These are phyloP conservation scores for Hypholoma fasciculare DNA, from an alignment of 768 basidiomycete genomes.

Conservation along the genomic window DNA sequence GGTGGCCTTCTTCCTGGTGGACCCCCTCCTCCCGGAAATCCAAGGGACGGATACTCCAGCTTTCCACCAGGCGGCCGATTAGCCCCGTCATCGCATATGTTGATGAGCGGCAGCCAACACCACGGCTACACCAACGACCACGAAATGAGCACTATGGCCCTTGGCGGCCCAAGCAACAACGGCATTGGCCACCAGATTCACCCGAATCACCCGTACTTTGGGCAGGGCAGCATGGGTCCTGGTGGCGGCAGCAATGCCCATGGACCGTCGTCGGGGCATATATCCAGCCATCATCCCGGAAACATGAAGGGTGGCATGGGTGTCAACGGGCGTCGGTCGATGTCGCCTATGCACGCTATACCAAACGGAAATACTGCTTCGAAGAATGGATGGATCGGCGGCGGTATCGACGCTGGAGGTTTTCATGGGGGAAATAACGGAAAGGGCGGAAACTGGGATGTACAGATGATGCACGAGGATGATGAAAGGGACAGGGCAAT, in stretches of 20 bases:
- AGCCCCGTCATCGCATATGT: slow-evolving; percentile 8
- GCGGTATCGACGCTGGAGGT: slow-evolving; percentile 31
- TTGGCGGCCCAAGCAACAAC: slow-evolving; percentile 14
- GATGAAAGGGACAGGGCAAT: slow-evolving; percentile 36
- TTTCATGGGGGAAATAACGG: slow-evolving; percentile 18
- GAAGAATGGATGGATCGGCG: slow-evolving; percentile 25
- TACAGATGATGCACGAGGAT: slow-evolving; percentile 31
- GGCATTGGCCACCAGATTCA: slow-evolving; percentile 25
- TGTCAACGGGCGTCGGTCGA: slow-evolving; percentile 31
- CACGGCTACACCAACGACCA: slow-evolving; percentile 23
- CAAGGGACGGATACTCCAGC: slow-evolving; percentile 11
- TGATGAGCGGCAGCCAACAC: slow-evolving; percentile 7
- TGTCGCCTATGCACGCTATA: slow-evolving; percentile 35
- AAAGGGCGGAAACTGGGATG: slow-evolving; percentile 25
- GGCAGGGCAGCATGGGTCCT: slow-evolving; percentile 23
- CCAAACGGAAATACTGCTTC: slow-evolving; percentile 23
- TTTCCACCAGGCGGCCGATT: slow-evolving; percentile 8
- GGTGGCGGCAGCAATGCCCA: slow-evolving; percentile 12
- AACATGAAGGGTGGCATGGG: slow-evolving; percentile 15
- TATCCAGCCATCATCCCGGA: slow-evolving; percentile 16
- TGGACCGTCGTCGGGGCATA: slow-evolving; percentile 10
- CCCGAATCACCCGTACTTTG: slow-evolving; percentile 35
- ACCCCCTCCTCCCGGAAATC: slow-evolving; percentile 5
- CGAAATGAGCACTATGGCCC: slow-evolving; percentile 22
- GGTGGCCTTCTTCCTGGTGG: slow-evolving; percentile 10